A percentile compares a stretch with the other conserved stretches of the same genome.
Conservation (phyloP, 768 basidiomycete species). For the Lactarius trivialis region DNA sequence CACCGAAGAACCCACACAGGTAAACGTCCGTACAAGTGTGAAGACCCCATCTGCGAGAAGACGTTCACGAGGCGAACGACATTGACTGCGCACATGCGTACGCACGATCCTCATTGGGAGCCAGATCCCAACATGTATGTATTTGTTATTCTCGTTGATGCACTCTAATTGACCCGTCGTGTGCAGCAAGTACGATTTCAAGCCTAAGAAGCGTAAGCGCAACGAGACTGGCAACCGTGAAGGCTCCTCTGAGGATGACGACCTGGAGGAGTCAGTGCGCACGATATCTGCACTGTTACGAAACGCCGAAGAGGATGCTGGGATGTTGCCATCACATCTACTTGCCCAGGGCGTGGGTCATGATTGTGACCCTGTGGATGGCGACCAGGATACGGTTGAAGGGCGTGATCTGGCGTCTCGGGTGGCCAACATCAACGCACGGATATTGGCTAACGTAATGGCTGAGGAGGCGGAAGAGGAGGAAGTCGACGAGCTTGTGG, state of each 20-base stretch:
- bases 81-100: constrained; percentile 80
- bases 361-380: constrained; percentile 4
- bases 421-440: constrained; percentile 72
- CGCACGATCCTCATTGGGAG: constrained; percentile 79
- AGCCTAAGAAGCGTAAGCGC: constrained; percentile 52
- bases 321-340: constrained; percentile 11
- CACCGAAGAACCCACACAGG: constrained; percentile 87
- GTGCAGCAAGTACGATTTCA: constrained; percentile 71
- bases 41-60: constrained; percentile 76
- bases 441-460: constrained; percentile 69
- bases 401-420: constrained; percentile 43
- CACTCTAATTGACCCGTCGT: constrained; percentile 4
- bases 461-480: constrained; percentile 47
- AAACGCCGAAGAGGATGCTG: constrained; percentile 35
- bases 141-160: constrained; percentile 7
- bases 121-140: constrained; percentile 78
- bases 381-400: constrained; percentile 6
- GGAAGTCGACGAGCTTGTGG: constrained; percentile 33
- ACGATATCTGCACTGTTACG: constrained; percentile 64
- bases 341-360: constrained; percentile 13
- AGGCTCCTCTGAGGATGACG: constrained; percentile 40
- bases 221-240: constrained; percentile 38
- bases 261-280: constrained; percentile 65
- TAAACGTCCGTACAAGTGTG: constrained; percentile 82
- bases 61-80: constrained; percentile 84